These are phyloP conservation scores for Elaeis guineensis DNA, from an alignment of 176 grass and related monocot species.

Conservation along the genomic window DNA sequence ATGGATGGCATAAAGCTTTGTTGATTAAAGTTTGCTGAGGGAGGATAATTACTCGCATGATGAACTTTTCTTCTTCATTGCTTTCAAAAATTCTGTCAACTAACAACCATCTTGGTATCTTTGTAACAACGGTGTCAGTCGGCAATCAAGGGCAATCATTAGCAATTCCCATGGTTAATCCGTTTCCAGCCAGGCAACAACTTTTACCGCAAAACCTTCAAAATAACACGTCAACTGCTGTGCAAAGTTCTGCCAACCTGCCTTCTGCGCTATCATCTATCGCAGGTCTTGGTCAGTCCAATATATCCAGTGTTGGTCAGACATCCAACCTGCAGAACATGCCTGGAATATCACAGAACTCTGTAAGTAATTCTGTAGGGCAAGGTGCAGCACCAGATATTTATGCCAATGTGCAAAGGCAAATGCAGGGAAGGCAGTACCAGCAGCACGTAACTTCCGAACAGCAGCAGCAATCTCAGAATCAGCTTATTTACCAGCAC, in stretches of 20 bases:
- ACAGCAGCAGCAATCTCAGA: slow-evolving; percentile 60
- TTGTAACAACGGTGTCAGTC: slow-evolving; percentile 30
- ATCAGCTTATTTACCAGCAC: slow-evolving; percentile 62
- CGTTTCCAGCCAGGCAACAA: slow-evolving; percentile 46
- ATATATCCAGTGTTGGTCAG: slow-evolving; percentile 34
- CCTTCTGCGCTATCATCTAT: slow-evolving; percentile 12
- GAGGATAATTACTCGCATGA: no score
- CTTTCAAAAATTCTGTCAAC: slow-evolving; percentile 1
- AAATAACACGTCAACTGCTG: slow-evolving; percentile 31
- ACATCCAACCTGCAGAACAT: slow-evolving; percentile 51
- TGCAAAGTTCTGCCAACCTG: slow-evolving; percentile 36
- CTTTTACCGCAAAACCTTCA: slow-evolving; percentile 22
- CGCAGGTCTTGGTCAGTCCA: slow-evolving; percentile 31
- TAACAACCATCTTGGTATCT: slow-evolving; percentile 1
- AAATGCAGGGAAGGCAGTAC: slow-evolving; percentile 50
- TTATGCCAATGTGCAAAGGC: slow-evolving; percentile 61
- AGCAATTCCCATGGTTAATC: slow-evolving; percentile 46
- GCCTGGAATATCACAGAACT: slow-evolving; percentile 37
- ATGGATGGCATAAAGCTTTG: no score
- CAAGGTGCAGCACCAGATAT: slow-evolving; percentile 48
- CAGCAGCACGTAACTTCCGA: slow-evolving; percentile 20
- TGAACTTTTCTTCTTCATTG: not conserved
- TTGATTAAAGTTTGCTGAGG: no score
- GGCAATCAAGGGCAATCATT: slow-evolving; percentile 60
- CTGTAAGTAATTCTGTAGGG: slow-evolving; percentile 40